Evolutionary conservation across 2,329 filamentous ascomycete species (phyloP).

Genomic region (Blastomyces parvus): DNA sequence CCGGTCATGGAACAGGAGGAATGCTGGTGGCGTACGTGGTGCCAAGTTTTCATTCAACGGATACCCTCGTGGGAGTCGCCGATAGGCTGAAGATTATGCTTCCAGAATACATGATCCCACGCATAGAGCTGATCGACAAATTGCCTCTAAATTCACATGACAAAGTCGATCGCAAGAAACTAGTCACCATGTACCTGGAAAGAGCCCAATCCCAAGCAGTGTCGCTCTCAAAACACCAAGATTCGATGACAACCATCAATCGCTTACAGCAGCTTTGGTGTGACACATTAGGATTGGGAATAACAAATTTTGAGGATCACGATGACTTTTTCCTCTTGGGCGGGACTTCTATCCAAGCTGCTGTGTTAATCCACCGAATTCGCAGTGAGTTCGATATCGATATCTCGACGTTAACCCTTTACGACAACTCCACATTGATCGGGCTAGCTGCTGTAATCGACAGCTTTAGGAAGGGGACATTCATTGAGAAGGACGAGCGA

Average conservation of each 20-base stretch:
- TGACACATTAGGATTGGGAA: constrained; percentile 7
- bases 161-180: constrained; percentile 44
- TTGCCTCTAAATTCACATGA: constrained; percentile 64
- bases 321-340: constrained; percentile 20
- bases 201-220: constrained; percentile 1
- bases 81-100: constrained; percentile 53
- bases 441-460: constrained; percentile 12
- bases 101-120: constrained; percentile 61
- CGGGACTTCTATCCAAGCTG: constrained; percentile 18
- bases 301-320: constrained; percentile 3
- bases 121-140: constrained; percentile 55
- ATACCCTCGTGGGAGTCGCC: constrained; percentile 39
- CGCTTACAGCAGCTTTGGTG: constrained; percentile 9
- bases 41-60: constrained; percentile 41
- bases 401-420: constrained; percentile 17
- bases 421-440: constrained; percentile 17
- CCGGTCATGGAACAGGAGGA: constrained; percentile 12
- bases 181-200: constrained; percentile 12
- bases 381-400: constrained; percentile 12
- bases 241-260: constrained; percentile 7
- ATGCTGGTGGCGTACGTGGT: constrained; percentile 19
- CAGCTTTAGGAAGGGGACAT: not conserved
- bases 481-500: constrained; percentile 12
- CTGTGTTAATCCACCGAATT: constrained; percentile 17
- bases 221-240: not conserved